A percentile compares a stretch with the other conserved stretches of the same genome.
Evolutionary conservation across 2,329 filamentous ascomycete species (phyloP).

Genomic region (Monosporascus ibericus): DNA sequence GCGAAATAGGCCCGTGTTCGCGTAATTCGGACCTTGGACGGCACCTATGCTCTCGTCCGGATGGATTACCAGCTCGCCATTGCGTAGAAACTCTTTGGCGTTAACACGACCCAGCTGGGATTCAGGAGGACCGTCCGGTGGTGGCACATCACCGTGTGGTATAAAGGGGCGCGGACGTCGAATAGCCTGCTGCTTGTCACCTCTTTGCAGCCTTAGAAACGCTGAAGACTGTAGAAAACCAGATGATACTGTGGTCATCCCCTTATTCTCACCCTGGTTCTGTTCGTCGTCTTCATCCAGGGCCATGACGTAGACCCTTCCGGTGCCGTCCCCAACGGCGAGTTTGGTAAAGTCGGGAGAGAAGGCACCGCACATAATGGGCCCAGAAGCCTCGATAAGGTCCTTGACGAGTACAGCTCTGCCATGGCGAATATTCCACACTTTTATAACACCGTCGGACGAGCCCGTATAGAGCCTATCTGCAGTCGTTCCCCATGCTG

Average conservation of each 20-base stretch:
- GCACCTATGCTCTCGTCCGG: slow-evolving; percentile 45
- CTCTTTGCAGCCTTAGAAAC: slow-evolving; percentile 29
- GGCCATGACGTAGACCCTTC: slow-evolving; percentile 51
- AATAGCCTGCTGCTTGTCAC: slow-evolving; percentile 25
- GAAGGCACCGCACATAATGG: slow-evolving; percentile 53
- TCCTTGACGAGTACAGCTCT: slow-evolving; percentile 42
- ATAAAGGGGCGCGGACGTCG: slow-evolving; percentile 42
- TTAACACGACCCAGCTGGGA: slow-evolving; percentile 21
- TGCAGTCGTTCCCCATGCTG: slow-evolving; percentile 50
- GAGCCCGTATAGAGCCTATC: slow-evolving; percentile 59
- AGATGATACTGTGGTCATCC: slow-evolving; percentile 14
- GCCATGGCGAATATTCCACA: slow-evolving; percentile 51
- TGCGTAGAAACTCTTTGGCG: slow-evolving; percentile 30
- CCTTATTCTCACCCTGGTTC: slow-evolving; percentile 10
- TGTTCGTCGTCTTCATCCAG: slow-evolving; percentile 38
- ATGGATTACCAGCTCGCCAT: slow-evolving; percentile 34
- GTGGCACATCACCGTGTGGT: slow-evolving; percentile 43
- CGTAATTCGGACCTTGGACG: slow-evolving; percentile 50
- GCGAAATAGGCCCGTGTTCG: slow-evolving; percentile 38
- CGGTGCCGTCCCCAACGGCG: slow-evolving; percentile 55
- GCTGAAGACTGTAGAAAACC: slow-evolving; percentile 8
- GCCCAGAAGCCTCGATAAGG: slow-evolving; percentile 47
- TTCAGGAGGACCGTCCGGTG: slow-evolving; percentile 22
- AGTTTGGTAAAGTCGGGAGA: slow-evolving; percentile 50
- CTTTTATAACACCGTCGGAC: slow-evolving; percentile 56